Evolutionary conservation across 306 rosid species (phyloP).

Genomic region (Ormosia semicastrata): DNA sequence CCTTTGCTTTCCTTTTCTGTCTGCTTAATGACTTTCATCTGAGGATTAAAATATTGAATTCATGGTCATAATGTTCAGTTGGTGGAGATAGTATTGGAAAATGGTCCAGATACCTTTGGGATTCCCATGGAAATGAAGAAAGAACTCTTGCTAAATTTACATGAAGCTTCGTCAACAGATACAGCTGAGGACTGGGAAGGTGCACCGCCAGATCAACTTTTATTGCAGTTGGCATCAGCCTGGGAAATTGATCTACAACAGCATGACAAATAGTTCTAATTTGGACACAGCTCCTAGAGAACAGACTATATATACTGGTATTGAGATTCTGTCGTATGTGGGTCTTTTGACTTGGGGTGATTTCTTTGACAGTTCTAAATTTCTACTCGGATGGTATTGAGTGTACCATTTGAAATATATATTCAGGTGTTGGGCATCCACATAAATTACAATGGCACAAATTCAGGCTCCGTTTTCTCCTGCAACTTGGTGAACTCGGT

Average conservation of each 20-base stretch:
- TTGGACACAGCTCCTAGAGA: neutral
- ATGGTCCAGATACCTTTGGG: conserved; percentile 73
- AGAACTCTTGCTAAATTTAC: conserved; percentile 71
- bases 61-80: conserved; percentile 50
- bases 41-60: conserved; percentile 4
- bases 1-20: conserved; percentile 1
- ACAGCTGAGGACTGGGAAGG: conserved; percentile 94
- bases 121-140: conserved; percentile 80
- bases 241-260: conserved; percentile 86
- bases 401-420: conserved; percentile 3
- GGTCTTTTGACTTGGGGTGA: conserved; percentile 16
- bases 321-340: neutral
- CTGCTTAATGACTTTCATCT: neutral
- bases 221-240: conserved; percentile 82
- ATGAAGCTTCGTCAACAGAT: conserved; percentile 80
- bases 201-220: conserved; percentile 68
- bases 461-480: neutral
- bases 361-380: neutral
- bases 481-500: conserved; percentile 12
- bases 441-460: neutral
- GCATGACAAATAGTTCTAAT: conserved; percentile 48
- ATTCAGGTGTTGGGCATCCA: conserved; percentile 7
- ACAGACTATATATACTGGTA: conserved; percentile 2
- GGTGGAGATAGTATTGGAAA: conserved; percentile 74
- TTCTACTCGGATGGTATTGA: neutral